Conservation (phyloP, 495 filamentous ascomycete species). For the Daldinia grandis region DNA sequence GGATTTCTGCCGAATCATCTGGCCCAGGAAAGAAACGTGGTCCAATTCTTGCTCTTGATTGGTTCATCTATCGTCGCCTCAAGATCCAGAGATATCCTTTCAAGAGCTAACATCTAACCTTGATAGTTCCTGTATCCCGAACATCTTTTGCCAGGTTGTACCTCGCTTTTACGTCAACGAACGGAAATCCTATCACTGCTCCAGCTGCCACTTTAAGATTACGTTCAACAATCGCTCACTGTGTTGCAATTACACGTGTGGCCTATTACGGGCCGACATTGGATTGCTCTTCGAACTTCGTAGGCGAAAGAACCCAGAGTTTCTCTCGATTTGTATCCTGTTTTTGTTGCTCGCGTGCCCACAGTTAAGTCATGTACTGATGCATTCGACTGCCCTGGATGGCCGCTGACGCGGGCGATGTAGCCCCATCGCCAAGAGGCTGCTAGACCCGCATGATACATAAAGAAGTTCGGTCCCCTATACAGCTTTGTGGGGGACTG, state of each 20-base stretch:
- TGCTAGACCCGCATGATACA: constrained; percentile 33
- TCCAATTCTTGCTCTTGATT: constrained; percentile 28
- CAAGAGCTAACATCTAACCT: background rate
- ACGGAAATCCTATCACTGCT: background rate
- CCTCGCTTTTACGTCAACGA: constrained; percentile 34
- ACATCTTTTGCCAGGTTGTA: constrained; percentile 2
- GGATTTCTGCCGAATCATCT: constrained; percentile 41
- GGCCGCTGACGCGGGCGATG: constrained; percentile 31
- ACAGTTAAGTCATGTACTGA: background rate
- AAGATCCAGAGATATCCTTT: constrained; percentile 29
- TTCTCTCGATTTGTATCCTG: constrained; percentile 10
- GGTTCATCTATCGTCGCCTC: constrained; percentile 16
- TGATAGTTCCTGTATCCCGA: constrained; percentile 10
- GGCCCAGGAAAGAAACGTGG: constrained; percentile 33
- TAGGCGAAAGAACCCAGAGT: constrained; percentile 9
- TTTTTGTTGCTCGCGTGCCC: background rate
- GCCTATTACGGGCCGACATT: constrained; percentile 7
- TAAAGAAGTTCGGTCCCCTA: constrained; percentile 36
- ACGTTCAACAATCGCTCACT: background rate
- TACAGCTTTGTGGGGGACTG: constrained; percentile 37
- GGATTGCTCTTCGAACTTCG: constrained; percentile 18
- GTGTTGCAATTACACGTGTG: constrained; percentile 12
- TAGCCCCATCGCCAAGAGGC: constrained; percentile 38
- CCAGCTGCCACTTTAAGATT: constrained; percentile 28
- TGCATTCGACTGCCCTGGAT: background rate